Evolutionary conservation across 805 yeast genomes (phyloP), one percentile per base, ranked within the genome.

Genomic region (Starmerella khaoyaiensis): DNA sequence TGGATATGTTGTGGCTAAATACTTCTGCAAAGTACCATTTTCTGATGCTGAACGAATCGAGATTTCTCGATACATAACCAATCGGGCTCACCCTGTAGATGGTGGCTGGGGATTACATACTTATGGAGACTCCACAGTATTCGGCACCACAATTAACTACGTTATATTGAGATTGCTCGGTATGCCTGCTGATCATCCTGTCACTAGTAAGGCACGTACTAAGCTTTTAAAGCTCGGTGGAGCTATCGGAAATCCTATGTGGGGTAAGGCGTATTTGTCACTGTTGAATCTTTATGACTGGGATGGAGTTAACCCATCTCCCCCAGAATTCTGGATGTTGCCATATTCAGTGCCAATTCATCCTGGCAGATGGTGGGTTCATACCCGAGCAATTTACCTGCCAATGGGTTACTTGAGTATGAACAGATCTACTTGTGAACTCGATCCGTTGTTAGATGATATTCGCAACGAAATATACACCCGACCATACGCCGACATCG

Each of bases 71-170:
- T 90, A 86, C 54, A 60, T 90, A 14, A 81, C 83, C n/a, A 90
- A 90, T 55, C 71, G 82, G 0, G 77, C 96, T 0, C 95, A 90
- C 55, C 96, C 96, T 0, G 94, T 86, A 1, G 98, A 90, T 58
- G 99, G 99, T n/a, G 99, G 98, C 2, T 90, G 99, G 99, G 99
- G 99, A 0, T 64, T 90, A 26, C 96, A 90, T 56, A 72, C 84
- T 4, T 75, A 73, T 35, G 99, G 90, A 55, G 90, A 87, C 56
- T 76, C 90, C 7, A 90, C 99, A 0, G 90, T 90, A 48, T 86
- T 86, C 56, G 98, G 99, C 4, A 90, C 99, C 1, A 66, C 81
- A 0, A 68, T 90, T 48, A 86, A 84, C 58, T 90, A 90, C 57
- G 77, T 87, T 6, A 62, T 64, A n/a, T 63, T 90, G 42, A 67